These are phyloP conservation scores for Suillus fuscotomentosus DNA, from an alignment of 768 basidiomycete species.

Conservation along the genomic window DNA sequence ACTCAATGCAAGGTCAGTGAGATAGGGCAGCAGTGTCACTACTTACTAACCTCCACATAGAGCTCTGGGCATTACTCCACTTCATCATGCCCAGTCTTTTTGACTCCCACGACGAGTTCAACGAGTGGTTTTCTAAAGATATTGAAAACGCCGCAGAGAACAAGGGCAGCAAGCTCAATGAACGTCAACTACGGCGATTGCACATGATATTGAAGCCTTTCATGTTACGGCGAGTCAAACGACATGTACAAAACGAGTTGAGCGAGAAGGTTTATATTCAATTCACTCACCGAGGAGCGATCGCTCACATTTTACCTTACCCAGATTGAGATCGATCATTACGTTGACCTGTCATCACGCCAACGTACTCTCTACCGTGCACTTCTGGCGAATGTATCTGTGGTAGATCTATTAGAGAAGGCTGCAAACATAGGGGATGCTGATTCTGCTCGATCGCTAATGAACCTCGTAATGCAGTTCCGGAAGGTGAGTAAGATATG, in stretches of 20 bases:
- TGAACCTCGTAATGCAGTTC: slow-evolving; percentile 99
- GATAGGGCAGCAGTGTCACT: neutral
- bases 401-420: slow-evolving; percentile 90
- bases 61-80: slow-evolving; percentile 96
- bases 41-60: slow-evolving; percentile 38
- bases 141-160: slow-evolving; percentile 95
- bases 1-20: slow-evolving; percentile 92
- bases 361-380: slow-evolving; percentile 90
- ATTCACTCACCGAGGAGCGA: slow-evolving; percentile 62
- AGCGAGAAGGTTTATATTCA: slow-evolving; percentile 81
- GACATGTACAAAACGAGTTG: slow-evolving; percentile 98
- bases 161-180: slow-evolving; percentile 88
- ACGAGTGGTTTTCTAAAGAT: slow-evolving; percentile 99
- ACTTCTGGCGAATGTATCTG: slow-evolving; percentile 88
- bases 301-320: slow-evolving; percentile 76
- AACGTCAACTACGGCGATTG: slow-evolving; percentile 89
- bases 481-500: slow-evolving; percentile 64
- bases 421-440: slow-evolving; percentile 89
- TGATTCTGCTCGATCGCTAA: slow-evolving; percentile 88
- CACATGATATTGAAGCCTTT: slow-evolving; percentile 99
- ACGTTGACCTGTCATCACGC: slow-evolving; percentile 90
- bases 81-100: slow-evolving; percentile 99
- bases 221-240: slow-evolving; percentile 96
- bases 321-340: slow-evolving; percentile 95
- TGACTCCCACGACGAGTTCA: slow-evolving; percentile 99